phyloP scores from a whole-genome alignment of 2,329 filamentous ascomycete genomes.

The Sporothrix phasma region DNA sequence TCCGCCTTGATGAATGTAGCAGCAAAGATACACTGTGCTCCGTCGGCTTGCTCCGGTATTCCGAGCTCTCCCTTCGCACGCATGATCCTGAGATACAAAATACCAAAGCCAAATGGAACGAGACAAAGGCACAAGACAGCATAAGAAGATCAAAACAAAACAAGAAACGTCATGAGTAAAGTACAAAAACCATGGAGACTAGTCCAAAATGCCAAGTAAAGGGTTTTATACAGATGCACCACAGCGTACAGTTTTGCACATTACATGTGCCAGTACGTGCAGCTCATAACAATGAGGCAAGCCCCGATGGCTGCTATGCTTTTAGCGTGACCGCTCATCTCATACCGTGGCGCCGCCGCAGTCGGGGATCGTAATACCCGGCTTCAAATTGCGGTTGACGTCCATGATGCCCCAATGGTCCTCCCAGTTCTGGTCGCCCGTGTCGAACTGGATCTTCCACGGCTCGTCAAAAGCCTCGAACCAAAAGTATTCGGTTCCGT shows the following conservation, averaged over 20 bases:
- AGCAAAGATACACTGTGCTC: neutral
- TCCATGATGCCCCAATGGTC: slow-evolving; percentile 94
- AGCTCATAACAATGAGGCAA: neutral
- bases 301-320: neutral
- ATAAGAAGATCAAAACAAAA: neutral
- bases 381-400: slow-evolving; percentile 71
- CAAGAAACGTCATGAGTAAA: no score
- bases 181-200: neutral
- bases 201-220: neutral
- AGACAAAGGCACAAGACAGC: neutral
- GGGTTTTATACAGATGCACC: neutral
- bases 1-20: neutral
- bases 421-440: slow-evolving; percentile 66
- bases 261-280: neutral
- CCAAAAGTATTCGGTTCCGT: slow-evolving; percentile 93
- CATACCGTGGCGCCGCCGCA: slow-evolving; percentile 65
- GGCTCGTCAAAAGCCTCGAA: slow-evolving; percentile 96
- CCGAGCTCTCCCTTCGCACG: neutral
- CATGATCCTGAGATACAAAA: neutral
- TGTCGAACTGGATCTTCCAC: slow-evolving; percentile 76
- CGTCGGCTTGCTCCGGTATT: neutral
- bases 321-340: neutral
- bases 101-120: neutral
- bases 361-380: slow-evolving; percentile 74
- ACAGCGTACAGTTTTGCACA: neutral